Evolutionary conservation across 2,329 filamentous ascomycete genomes (phyloP), one percentile per base, ranked within the genome.

Genomic region (Scedosporium dehoogii): DNA sequence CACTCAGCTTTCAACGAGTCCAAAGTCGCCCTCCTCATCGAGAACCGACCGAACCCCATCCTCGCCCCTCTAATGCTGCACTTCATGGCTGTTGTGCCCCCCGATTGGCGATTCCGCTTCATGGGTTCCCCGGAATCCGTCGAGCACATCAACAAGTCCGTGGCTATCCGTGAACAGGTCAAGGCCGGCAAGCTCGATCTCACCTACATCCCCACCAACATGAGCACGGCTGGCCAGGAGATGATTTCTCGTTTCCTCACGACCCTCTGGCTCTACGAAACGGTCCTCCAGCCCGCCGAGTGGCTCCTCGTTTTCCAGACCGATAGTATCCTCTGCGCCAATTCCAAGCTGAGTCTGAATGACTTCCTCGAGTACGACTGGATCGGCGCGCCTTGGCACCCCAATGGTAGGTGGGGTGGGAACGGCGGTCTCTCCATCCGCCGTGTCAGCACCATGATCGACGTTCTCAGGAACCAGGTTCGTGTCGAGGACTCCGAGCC

Each of bases 51-150:
- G 1, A 74, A 75, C 42, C 75, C 80, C 3, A 72, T 78, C 64
- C 76, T 85, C 51, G 80, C 80, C 3, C 81, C 82, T 1, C 73
- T 83, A 46, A 73, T 83, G 70, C 74, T 84, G 25, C 81, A 84
- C 68, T 82, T 84, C 72, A 83, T 83, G 66, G 74, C 78, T 3
- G 79, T 84, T 21, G 78, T 84, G 1, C 81, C 81, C 4, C 78
- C 80, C 1, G 81, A 84, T 71, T 85, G 82, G 82, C 78, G 76
- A 33, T 82, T 83, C 72, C 76, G 77, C 48, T 83, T 83, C 74
- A 81, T 83, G 75, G 81, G 81, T 61, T 81, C 78, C 14, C 33
- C 69, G 23, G 74, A 75, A 59, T 79, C 78, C 6, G 76, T 83
- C 29, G 71, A 72, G 42, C 67, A 67, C 64, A 68, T 83, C 67